Evolutionary conservation across 805 yeast species (phyloP), one percentile per base, ranked within the genome.

Genomic region (Blastobotrys parvus): DNA sequence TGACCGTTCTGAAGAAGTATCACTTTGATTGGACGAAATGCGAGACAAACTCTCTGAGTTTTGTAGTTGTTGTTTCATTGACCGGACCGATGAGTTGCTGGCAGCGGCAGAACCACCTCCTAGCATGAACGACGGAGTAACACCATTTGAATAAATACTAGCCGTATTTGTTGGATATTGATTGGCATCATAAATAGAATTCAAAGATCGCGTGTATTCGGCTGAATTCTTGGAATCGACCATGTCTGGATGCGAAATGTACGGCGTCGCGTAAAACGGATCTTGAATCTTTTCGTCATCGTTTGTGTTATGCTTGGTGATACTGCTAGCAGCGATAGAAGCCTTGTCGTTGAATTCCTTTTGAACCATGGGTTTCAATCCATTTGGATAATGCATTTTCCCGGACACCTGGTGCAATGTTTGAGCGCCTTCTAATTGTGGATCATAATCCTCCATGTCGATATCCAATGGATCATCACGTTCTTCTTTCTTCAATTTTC

Each of bases 381-480:
- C 39, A n/a, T 36, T 36, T 19, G 22, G 29, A 21, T 22, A 36
- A 4, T 20, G 27, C 23, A 13, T 19, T 36, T 38, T 39, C 16
- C 17, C 15, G 34, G 21, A 10, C 13, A 16, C 25, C 10, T 17
- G 35, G 25, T 10, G 35, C 31, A 22, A 21, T n/a, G 20, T 23
- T 35, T 4, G 27, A 38, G 23, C 23, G 39, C 16, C 22, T 8
- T 38, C 34, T n/a, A 29, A 31, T 11, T 37, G 29, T 16, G 42
- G 35, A 18, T 56, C 61, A 39, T 45, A 49, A 39, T 57, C 60
- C 27, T 51, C 62, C 43, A 57, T 50, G 39, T 59, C 64, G 36
- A 58, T 53, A 50, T 68, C 71, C 43, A 67, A 54, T 27, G 55
- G 57, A 27, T 55, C 48, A 54, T 59, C 54, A 4, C 44, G 50